These are phyloP conservation scores for Zygoascus bituminiphila DNA, from an alignment of 805 yeast species.

Conservation along the genomic window DNA sequence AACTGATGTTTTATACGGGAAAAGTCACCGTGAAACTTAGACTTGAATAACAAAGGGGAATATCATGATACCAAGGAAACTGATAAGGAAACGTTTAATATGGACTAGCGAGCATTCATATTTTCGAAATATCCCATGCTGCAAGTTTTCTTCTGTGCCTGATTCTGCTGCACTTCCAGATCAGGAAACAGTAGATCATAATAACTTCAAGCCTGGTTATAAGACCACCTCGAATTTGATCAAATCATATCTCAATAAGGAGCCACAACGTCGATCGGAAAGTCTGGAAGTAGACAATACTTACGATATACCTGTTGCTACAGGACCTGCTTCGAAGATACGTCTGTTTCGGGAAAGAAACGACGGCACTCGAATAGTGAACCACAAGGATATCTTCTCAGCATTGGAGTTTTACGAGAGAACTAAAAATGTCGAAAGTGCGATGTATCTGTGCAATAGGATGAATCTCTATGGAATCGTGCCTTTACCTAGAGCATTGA, in stretches of 20 bases:
- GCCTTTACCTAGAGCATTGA: conserved; percentile 1
- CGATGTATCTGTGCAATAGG: conserved; percentile 7
- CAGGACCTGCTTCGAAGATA: neutral
- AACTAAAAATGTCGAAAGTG: neutral
- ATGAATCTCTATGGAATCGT: neutral
- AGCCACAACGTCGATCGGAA: neutral
- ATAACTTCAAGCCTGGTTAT: neutral
- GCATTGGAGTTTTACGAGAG: neutral
- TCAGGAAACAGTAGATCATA: neutral
- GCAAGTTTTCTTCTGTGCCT: neutral
- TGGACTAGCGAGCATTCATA: no score
- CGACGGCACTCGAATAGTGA: neutral
- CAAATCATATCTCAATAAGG: neutral
- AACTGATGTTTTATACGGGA: no score
- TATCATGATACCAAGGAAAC: no score
- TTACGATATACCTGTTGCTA: neutral
- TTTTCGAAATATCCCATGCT: no score
- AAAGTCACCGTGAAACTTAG: no score
- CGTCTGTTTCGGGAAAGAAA: neutral
- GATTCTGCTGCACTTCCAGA: neutral
- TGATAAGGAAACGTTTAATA: no score
- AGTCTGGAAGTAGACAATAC: neutral
- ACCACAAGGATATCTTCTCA: neutral
- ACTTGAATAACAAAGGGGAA: no score
- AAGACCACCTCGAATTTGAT: neutral